A percentile compares a stretch with the other conserved stretches of the same genome.
Conservation (phyloP, 1,284 basidiomycete genomes). For the Anthracocystis walkeri region DNA sequence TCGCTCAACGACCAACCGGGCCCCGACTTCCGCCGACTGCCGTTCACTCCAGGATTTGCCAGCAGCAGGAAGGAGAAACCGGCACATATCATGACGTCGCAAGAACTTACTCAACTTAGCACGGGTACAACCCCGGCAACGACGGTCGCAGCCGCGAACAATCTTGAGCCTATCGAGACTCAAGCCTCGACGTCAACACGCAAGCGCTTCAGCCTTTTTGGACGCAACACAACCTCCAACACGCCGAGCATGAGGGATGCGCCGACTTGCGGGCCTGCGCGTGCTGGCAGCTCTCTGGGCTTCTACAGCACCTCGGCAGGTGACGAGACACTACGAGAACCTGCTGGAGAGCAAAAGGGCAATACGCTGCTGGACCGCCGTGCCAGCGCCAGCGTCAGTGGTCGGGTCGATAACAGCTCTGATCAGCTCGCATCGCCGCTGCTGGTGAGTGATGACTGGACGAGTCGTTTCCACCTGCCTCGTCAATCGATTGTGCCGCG, state of each 20-base stretch:
- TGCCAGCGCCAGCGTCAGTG: constrained; percentile 16
- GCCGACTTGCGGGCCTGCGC: constrained; percentile 9
- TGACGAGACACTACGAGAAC: constrained; percentile 6
- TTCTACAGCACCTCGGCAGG: constrained; percentile 10
- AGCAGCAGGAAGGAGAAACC: constrained; percentile 32
- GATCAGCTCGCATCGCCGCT: constrained; percentile 20
- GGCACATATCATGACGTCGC: background rate
- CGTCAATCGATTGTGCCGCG: constrained; percentile 26
- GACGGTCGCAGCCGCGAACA: constrained; percentile 3
- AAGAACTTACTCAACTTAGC: constrained; percentile 7
- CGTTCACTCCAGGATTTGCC: constrained; percentile 13
- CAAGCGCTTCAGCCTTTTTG: constrained; percentile 39
- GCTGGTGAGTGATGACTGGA: constrained; percentile 31
- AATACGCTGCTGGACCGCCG: constrained; percentile 28
- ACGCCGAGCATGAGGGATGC: constrained; percentile 18
- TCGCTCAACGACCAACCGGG: constrained; percentile 22
- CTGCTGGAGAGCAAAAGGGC: background rate
- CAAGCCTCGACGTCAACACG: constrained; percentile 6
- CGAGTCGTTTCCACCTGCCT: constrained; percentile 34
- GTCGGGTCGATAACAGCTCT: constrained; percentile 8
- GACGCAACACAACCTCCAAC: constrained; percentile 26
- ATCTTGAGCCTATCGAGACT: constrained; percentile 1
- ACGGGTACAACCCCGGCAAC: background rate
- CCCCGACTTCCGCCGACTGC: constrained; percentile 14
- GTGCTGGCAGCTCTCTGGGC: constrained; percentile 26